Percentiles rank a stretch among this genome's conserved stretches.
Evolutionary conservation across 495 filamentous ascomycete genomes (phyloP).

Genomic region (Corynascus novoguineensis): DNA sequence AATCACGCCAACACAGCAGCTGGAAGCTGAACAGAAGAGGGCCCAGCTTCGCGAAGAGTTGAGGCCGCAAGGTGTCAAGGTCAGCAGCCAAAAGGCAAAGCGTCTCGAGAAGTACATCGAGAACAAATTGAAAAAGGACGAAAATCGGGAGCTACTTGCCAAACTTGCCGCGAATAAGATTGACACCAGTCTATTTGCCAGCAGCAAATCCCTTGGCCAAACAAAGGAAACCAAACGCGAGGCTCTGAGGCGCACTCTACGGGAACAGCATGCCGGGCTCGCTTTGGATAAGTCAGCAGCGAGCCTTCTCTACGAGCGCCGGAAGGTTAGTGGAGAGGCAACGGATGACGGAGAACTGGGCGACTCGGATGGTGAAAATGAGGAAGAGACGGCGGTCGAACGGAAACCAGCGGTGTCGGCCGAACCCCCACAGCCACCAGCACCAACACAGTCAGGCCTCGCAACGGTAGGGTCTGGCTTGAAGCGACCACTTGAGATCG

Average conservation of each 20-base stretch:
- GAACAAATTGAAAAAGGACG: conserved; percentile 89
- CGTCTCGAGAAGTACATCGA: conserved; percentile 97
- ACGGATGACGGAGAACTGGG: conserved; percentile 22
- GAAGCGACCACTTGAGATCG: conserved; percentile 77
- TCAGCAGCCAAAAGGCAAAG: conserved; percentile 89
- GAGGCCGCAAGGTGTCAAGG: conserved; percentile 64
- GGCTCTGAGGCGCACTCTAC: conserved; percentile 52
- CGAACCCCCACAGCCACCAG: conserved; percentile 1
- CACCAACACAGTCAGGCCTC: neutral
- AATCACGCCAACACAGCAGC: conserved; percentile 60
- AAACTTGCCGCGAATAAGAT: conserved; percentile 72
- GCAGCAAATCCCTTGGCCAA: conserved; percentile 68
- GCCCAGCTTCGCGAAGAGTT: conserved; percentile 52
- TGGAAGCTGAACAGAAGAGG: conserved; percentile 63
- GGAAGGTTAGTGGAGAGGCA: conserved; percentile 15
- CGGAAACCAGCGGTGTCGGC: neutral
- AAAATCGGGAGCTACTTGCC: conserved; percentile 77
- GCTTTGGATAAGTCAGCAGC: conserved; percentile 39
- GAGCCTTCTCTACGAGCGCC: conserved; percentile 32
- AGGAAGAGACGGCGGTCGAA: conserved; percentile 10
- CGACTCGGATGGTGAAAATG: conserved; percentile 28
- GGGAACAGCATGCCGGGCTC: conserved; percentile 55
- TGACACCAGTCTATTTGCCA: conserved; percentile 73
- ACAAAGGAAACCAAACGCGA: conserved; percentile 61
- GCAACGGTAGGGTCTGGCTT: conserved; percentile 64